Percentiles rank a stretch among this genome's conserved stretches.
phyloP scores from a whole-genome alignment of 2,329 filamentous ascomycete species.

The Fusarium coffeatum region DNA sequence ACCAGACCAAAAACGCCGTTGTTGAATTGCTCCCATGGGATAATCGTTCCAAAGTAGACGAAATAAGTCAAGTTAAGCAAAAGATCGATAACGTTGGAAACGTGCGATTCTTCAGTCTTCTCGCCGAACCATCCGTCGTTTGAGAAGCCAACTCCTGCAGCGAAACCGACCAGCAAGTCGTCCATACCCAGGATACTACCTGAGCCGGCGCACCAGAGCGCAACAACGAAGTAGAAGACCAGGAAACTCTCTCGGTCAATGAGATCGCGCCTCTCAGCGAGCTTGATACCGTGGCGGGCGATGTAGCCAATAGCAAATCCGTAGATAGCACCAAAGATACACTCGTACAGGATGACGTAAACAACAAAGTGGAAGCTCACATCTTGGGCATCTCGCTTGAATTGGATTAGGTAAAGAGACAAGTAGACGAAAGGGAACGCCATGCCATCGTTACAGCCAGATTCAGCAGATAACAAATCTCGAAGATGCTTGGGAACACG shows the following conservation, averaged over 20 bases:
- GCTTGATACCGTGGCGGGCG: constrained; percentile 90
- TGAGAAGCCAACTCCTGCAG: constrained; percentile 97
- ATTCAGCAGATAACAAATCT: constrained; percentile 94
- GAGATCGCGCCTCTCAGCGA: constrained; percentile 82
- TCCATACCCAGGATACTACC: constrained; percentile 92
- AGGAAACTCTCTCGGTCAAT: constrained; percentile 98
- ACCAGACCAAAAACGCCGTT: constrained; percentile 75
- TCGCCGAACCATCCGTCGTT: constrained; percentile 99
- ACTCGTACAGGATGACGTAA: constrained; percentile 92
- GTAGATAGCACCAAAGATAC: constrained; percentile 89
- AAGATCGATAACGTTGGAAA: constrained; percentile 98
- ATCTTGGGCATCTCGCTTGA: constrained; percentile 73
- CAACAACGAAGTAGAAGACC: constrained; percentile 97
- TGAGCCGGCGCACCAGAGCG: constrained; percentile 93
- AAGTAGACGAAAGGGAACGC: constrained; percentile 98
- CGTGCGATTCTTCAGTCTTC: constrained; percentile 97
- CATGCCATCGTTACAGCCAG: constrained; percentile 99
- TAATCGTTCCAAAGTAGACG: constrained; percentile 96
- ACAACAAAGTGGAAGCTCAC: constrained; percentile 90
- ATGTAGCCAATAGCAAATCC: constrained; percentile 90
- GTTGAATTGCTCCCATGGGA: constrained; percentile 95
- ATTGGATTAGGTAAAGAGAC: constrained; percentile 88
- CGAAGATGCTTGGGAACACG: constrained; percentile 96
- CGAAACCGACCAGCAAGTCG: constrained; percentile 93
- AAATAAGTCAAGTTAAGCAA: constrained; percentile 98